Base-by-base conservation (phyloP, 75 land plant species). In the Azolla pinnata region DNA sequence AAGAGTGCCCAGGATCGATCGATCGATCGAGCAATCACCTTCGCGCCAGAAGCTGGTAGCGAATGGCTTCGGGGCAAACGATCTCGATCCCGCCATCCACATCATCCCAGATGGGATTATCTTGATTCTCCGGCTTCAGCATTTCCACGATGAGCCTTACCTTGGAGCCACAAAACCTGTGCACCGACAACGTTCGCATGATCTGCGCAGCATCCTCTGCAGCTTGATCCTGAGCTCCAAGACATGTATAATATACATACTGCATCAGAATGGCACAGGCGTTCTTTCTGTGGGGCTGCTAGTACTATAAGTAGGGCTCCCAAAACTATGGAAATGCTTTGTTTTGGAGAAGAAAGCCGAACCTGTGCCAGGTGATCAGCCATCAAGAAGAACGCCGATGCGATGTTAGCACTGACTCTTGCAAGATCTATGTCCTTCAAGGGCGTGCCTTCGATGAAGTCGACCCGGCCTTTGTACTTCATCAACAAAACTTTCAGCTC, bases 371-470 rank as follows among this genome's bases (percentile, higher is more conserved):
- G 68, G 48, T 62, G 68, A 50, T 75, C 75, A 57, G 69, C 78
- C 42, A 70, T 33, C 33, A 75, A 65, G 29, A 71, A 70, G 40
- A 75, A 60, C 4, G 79, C 79, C 31, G 79, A 64, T 45, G 79
- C 68, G 48, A 70, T 40, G 17, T 70, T 65, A 21, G 79, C 79
- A 60, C 79, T 60, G 29, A 75, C 75, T 46, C 79, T 65, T 21
- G 66, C 69, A 31, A 76, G 63, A 56, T 76, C 75, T 34, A 59
- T 56, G 24, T 76, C 76, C 54, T 66, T 76, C 50, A 76, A 47
- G 30, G 79, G 79, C 24, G 79, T 71, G 14, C 75, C 79, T 61
- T 76, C 75, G 44, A 76, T 76, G 35, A 76, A 76, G 50, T 75
- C 75, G 42, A 71, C 79, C n/a, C 60, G 57, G 20, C 65, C 75